Percentiles rank a stretch among this genome's conserved stretches.
Evolutionary conservation across 768 basidiomycete species (phyloP).

Genomic region (Lactarius indigo): DNA sequence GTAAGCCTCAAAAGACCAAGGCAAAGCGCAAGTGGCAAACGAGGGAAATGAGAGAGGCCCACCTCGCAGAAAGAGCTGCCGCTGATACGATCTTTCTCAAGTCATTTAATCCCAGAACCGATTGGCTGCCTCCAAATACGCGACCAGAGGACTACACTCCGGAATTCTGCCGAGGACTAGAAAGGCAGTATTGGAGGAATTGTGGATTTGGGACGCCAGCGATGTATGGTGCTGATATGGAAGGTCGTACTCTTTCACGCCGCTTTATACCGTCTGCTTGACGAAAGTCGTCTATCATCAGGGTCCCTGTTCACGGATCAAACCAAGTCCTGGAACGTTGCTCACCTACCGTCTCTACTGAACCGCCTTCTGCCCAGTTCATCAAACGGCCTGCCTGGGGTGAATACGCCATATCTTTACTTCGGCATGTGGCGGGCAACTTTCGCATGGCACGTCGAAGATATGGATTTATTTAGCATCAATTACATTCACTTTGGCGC

Average conservation of each 20-base stretch:
- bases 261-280: background rate
- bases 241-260: conserved; percentile 50
- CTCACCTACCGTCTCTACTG: conserved; percentile 79
- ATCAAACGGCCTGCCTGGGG: conserved; percentile 78
- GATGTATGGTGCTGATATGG: conserved; percentile 97
- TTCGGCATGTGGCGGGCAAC: conserved; percentile 99
- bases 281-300: conserved; percentile 26
- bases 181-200: conserved; percentile 90
- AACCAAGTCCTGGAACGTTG: conserved; percentile 92
- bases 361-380: conserved; percentile 71
- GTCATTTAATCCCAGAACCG: conserved; percentile 63
- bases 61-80: conserved; percentile 44
- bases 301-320: conserved; percentile 71
- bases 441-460: conserved; percentile 99
- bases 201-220: conserved; percentile 85
- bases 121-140: conserved; percentile 81
- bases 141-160: conserved; percentile 74
- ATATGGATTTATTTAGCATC: conserved; percentile 98
- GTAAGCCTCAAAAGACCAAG: conserved; percentile 36
- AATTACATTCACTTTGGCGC: conserved; percentile 99
- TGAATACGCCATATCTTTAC: conserved; percentile 96
- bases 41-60: conserved; percentile 45
- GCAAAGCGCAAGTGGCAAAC: conserved; percentile 41
- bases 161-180: conserved; percentile 84
- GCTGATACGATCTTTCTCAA: conserved; percentile 57